Evolutionary conservation across 306 rosid genomes (phyloP), one percentile per base, ranked within the genome.

Genomic region (Aeschynomene evenia): DNA sequence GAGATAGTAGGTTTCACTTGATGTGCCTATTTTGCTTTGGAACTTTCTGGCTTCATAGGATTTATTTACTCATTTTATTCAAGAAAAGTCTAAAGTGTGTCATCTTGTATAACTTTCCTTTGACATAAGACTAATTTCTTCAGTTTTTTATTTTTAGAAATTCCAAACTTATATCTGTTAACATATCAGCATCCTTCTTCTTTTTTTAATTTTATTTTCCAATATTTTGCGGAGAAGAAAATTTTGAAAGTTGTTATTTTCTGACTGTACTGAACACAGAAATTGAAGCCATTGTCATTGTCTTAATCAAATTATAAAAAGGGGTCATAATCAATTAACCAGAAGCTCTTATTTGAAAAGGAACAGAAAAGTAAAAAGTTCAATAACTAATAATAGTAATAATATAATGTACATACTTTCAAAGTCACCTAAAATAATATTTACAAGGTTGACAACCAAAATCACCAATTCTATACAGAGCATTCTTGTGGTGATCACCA

Each of bases 401-500:
- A 23, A 63, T 43, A 62, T 8, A 52, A 53, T 63, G 57, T 26
- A 16, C 46, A 70, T 21, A 33, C 74, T 48, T 61, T 36, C 33
- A 62, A 37, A 66, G 61, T 71, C 5, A 64, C 37, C 75, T 69
- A 34, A 71, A n/a, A 45, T 16, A 45, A 71, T 15, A 85, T 80
- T 74, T 86, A 86, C 87, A 78, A 33, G 71, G 66, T 24, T 18
- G 5, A 57, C 52, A 15, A 65, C 76, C 87, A 77, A 75, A 68
- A 63, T 40, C 69, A 83, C 73, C 67, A 70, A 42, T 68, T 71
- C 83, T 81, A 79, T 84, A 86, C 86, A 77, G 23, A 70, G 55
- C 73, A 7, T 50, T 43, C 51, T 60, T 55, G 34, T 6, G 78
- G 79, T 66, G 85, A 86, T 73, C 74, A 68, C 76, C 81, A 73